Evolutionary conservation across 2,329 filamentous ascomycete species (phyloP).

Genomic region (Stagonosporopsis vannaccii): DNA sequence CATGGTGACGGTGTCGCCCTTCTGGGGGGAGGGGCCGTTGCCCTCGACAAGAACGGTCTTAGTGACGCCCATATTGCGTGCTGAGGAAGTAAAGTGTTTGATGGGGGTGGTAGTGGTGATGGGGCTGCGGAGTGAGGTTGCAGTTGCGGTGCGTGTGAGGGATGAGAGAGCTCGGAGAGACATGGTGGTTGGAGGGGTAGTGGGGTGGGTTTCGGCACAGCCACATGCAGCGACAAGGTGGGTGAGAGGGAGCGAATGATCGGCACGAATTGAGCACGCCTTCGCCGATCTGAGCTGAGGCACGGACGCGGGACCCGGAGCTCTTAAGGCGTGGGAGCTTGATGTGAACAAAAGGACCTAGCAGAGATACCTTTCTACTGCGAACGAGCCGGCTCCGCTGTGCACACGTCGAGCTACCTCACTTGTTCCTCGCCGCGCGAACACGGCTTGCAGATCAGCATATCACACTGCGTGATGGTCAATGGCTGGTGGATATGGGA

Average conservation of each 20-base stretch:
- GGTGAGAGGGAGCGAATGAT: constrained; percentile 13
- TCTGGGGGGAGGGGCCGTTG: constrained; percentile 36
- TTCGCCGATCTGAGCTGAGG: constrained; percentile 13
- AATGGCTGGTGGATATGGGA: background rate
- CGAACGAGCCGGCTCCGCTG: background rate
- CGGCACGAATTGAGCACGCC: constrained; percentile 10
- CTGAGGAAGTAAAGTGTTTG: background rate
- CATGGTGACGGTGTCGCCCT: constrained; percentile 43
- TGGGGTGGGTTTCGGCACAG: constrained; percentile 10
- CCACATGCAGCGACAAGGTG: constrained; percentile 11
- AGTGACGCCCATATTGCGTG: constrained; percentile 38
- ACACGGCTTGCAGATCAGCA: background rate
- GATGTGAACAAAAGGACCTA: background rate
- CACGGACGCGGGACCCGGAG: constrained; percentile 4
- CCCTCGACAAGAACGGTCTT: constrained; percentile 41
- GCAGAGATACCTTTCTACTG: background rate
- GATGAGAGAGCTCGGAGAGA: constrained; percentile 10
- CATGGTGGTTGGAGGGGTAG: constrained; percentile 19
- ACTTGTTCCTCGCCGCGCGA: background rate
- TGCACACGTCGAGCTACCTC: background rate
- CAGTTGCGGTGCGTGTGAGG: constrained; percentile 2
- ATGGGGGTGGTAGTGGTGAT: background rate
- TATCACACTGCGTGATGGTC: background rate
- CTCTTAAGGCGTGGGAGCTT: background rate
- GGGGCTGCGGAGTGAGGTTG: background rate